Base-by-base conservation (phyloP, 1,284 basidiomycete species). In the Porodaedalea pini region DNA sequence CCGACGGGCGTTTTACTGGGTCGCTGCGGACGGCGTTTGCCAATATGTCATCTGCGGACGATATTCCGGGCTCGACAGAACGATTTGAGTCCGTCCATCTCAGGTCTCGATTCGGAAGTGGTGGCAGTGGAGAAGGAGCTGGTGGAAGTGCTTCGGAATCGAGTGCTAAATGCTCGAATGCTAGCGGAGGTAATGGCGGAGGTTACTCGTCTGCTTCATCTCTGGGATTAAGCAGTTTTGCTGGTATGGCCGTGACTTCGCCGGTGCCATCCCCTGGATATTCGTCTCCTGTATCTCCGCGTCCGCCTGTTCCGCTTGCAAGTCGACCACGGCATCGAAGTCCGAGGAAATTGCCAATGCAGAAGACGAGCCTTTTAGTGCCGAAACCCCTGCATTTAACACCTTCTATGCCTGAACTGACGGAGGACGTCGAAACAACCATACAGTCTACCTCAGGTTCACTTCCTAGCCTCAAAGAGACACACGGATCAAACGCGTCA, bases 1-100 rank as follows among this genome's bases (percentile, higher is more conserved):
- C 69, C 3, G 54, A 63, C 15, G 54, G 58, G 13, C 48, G 37
- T n/a, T 13, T 58, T 17, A 52, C 32, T 7, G 29, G 54, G 10
- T 54, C 54, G 6, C n/a, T 60, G 43, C 54, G 36, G 29, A 32
- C 23, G 23, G 58, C 58, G 23, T 47, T 60, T 36, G 49, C 47
- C 23, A 48, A 29, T 25, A 37, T 60, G 54, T 56, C 49, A 6
- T 52, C 54, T 19, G 47, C 49, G 4, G 58, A 60, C 37, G 58
- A 59, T 48, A 43, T 19, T 4, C 49, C 48, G 4, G 58, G 50
- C 3, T 40, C 37, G 6, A 34, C 40, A 5, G 58, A 52, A 21
- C 52, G 50, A n/a, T 36, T 44, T 15, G 51, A 57, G 15, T 13
- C 19, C 17, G 4, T 45, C 3, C 23, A 34, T n/a, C 31, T 29